Evolutionary conservation across 208 protist species (phyloP).

Genomic region (Trypanosoma conorhini): DNA sequence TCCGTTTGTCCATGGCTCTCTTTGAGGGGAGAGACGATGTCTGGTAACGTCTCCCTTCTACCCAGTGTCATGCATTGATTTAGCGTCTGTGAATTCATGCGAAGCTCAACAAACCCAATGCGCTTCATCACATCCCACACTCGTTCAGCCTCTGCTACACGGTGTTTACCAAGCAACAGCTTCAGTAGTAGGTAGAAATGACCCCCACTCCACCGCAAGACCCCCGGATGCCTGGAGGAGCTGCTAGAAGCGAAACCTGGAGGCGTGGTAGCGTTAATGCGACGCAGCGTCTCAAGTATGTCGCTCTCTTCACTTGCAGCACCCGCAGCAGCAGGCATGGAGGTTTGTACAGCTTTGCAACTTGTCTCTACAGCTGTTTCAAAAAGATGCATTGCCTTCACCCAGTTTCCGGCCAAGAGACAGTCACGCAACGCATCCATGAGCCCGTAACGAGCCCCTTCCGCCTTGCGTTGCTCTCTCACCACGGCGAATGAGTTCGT

Average conservation of each 20-base stretch:
- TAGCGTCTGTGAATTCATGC: constrained; percentile 51
- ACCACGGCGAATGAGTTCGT: constrained; percentile 24
- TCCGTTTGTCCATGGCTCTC: constrained; percentile 25
- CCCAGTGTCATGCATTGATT: constrained; percentile 61
- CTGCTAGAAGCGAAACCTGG: background rate
- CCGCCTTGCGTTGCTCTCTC: constrained; percentile 14
- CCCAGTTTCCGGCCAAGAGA: constrained; percentile 59
- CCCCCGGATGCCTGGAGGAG: constrained; percentile 27
- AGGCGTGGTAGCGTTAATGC: constrained; percentile 35
- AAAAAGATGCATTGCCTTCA: constrained; percentile 54
- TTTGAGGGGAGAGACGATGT: constrained; percentile 18
- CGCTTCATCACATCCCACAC: constrained; percentile 74
- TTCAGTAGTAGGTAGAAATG: constrained; percentile 79
- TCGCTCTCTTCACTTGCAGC: constrained; percentile 21
- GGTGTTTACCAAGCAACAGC: constrained; percentile 48
- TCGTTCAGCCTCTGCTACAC: constrained; percentile 44
- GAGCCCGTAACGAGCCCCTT: constrained; percentile 47
- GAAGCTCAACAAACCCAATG: constrained; percentile 65
- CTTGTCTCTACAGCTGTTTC: constrained; percentile 34
- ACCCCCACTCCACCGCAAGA: constrained; percentile 64
- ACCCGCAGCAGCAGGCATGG: background rate
- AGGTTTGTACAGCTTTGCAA: constrained; percentile 1
- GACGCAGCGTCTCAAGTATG: constrained; percentile 39
- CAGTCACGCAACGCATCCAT: constrained; percentile 66
- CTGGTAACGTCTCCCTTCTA: constrained; percentile 9